Percentiles rank a stretch among this genome's conserved stretches.
Evolutionary conservation across 306 rosid species (phyloP).

Genomic region (Abrus pulchellus): DNA sequence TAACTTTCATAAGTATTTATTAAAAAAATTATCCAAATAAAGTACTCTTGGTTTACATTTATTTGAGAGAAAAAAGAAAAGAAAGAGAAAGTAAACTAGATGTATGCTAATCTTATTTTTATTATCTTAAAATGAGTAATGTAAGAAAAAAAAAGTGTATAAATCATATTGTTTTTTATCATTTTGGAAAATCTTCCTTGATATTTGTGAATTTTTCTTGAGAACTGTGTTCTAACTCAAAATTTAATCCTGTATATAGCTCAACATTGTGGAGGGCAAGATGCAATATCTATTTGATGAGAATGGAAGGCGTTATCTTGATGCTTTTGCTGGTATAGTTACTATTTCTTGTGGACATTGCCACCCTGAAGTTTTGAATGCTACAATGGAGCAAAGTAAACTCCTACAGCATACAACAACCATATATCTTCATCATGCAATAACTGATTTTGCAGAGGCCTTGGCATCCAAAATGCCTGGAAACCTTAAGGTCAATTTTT

Average conservation of each 20-base stretch:
- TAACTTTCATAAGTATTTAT: too few species aligned
- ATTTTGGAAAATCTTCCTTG: neutral
- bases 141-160: too few species aligned
- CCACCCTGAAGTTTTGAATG: slow-evolving; percentile 66
- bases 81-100: too few species aligned
- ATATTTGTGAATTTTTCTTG: neutral
- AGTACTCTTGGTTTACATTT: too few species aligned
- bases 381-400: slow-evolving; percentile 68
- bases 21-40: too few species aligned
- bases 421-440: slow-evolving; percentile 70
- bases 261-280: slow-evolving; percentile 78
- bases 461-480: slow-evolving; percentile 78
- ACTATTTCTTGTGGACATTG: slow-evolving; percentile 82
- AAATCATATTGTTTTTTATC: too few species aligned
- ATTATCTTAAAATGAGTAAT: too few species aligned
- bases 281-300: slow-evolving; percentile 79
- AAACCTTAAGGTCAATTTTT: slow-evolving; percentile 59
- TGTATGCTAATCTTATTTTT: too few species aligned
- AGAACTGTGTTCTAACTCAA: slow-evolving; percentile 3
- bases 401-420: slow-evolving; percentile 80
- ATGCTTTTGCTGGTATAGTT: slow-evolving; percentile 79
- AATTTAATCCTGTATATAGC: slow-evolving; percentile 46
- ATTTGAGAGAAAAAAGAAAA: too few species aligned
- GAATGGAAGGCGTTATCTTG: slow-evolving; percentile 74
- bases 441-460: slow-evolving; percentile 78